These are phyloP conservation scores for Aspergillus texensis DNA, from an alignment of 2,329 filamentous ascomycete species.

Conservation along the genomic window DNA sequence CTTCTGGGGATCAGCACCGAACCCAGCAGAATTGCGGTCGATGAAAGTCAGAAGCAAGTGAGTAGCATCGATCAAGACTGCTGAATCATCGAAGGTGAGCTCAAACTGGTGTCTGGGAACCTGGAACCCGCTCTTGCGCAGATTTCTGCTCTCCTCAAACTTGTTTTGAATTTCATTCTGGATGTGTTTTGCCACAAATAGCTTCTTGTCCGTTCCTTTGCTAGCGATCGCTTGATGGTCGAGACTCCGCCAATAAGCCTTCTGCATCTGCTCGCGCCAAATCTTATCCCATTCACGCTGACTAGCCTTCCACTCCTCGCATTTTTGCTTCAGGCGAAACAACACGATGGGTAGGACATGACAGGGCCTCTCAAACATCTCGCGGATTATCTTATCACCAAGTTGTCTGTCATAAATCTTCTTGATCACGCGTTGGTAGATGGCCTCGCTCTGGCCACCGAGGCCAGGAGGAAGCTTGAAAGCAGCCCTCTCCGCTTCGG, in stretches of 20 bases:
- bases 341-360: constrained; percentile 87
- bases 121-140: constrained; percentile 63
- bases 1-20: constrained; percentile 67
- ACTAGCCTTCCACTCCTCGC: constrained; percentile 96
- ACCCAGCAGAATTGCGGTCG: constrained; percentile 52
- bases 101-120: constrained; percentile 72
- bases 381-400: constrained; percentile 80
- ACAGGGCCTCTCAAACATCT: constrained; percentile 82
- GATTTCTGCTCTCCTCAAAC: constrained; percentile 83
- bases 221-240: constrained; percentile 94
- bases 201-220: constrained; percentile 86
- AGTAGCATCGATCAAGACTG: constrained; percentile 60
- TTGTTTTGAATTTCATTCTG: constrained; percentile 89
- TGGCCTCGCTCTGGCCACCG: constrained; percentile 90
- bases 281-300: constrained; percentile 99
- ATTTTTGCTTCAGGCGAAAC: constrained; percentile 88
- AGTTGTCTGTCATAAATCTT: constrained; percentile 90
- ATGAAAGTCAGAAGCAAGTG: constrained; percentile 52
- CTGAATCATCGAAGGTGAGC: constrained; percentile 72
- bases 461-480: constrained; percentile 83
- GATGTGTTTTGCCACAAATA: constrained; percentile 86
- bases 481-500: constrained; percentile 67
- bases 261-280: constrained; percentile 93
- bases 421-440: constrained; percentile 95
- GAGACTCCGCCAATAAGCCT: constrained; percentile 92